phyloP scores from a whole-genome alignment of 495 filamentous ascomycete species.

The Aspergillus indologenus region DNA sequence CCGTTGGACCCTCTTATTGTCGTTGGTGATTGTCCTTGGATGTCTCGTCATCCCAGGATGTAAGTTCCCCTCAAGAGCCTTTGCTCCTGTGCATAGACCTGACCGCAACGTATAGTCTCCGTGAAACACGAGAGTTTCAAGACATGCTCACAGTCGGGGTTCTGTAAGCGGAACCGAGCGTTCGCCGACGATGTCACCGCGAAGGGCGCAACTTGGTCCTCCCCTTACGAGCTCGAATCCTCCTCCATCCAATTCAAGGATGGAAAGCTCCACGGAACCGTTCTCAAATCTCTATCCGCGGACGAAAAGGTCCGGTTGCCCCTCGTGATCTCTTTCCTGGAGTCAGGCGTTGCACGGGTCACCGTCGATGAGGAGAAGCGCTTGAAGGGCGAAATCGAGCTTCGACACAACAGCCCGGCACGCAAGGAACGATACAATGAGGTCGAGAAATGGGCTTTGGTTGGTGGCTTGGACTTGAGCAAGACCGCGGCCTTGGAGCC shows the following conservation, averaged over 20 bases:
- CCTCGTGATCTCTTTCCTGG: constrained; percentile 78
- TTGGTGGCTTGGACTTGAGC: constrained; percentile 71
- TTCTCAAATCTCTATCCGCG: constrained; percentile 71
- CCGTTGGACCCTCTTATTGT: constrained; percentile 54
- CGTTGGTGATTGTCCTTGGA: constrained; percentile 36
- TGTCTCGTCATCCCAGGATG: constrained; percentile 41
- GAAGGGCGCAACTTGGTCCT: constrained; percentile 63
- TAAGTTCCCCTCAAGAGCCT: constrained; percentile 18
- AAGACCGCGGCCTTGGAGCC: constrained; percentile 60
- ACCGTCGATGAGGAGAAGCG: constrained; percentile 87
- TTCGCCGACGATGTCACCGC: constrained; percentile 74
- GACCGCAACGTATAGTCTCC: constrained; percentile 48
- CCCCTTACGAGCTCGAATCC: constrained; percentile 75
- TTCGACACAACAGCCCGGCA: constrained; percentile 78
- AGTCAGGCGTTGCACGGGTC: constrained; percentile 83
- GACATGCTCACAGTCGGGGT: constrained; percentile 85
- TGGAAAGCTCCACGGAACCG: constrained; percentile 72
- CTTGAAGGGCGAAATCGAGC: constrained; percentile 81
- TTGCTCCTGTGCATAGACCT: constrained; percentile 4
- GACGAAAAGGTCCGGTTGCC: constrained; percentile 71
- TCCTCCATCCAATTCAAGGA: constrained; percentile 71
- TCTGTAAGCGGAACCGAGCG: constrained; percentile 90
- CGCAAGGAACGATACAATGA: constrained; percentile 94
- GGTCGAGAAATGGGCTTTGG: constrained; percentile 78
- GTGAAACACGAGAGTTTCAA: constrained; percentile 98